Conservation (phyloP, 331 rosid genomes). For the Arachis monticola region DNA sequence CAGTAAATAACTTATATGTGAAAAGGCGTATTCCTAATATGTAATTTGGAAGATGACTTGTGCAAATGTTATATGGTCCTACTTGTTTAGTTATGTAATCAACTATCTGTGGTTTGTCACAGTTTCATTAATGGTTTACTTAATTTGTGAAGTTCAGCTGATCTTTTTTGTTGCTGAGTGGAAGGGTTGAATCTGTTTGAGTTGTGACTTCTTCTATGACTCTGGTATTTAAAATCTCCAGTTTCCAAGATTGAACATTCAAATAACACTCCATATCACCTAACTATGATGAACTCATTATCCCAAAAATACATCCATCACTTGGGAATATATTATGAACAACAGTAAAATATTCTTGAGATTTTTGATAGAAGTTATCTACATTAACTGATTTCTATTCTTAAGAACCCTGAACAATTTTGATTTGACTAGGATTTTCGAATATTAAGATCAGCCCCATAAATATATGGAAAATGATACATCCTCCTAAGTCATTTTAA, state of each 20-base stretch:
- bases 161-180: constrained; percentile 11
- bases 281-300: not conserved
- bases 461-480: not conserved
- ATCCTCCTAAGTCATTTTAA: too few species aligned
- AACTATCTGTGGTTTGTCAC: not conserved
- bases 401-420: constrained; percentile 3
- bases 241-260: not conserved
- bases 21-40: too few species aligned
- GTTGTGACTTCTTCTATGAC: not conserved
- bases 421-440: not conserved
- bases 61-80: constrained; percentile 2
- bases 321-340: not conserved
- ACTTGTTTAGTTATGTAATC: constrained; percentile 20
- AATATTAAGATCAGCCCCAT: not conserved
- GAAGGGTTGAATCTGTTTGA: not conserved
- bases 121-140: constrained; percentile 21
- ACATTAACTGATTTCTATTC: constrained; percentile 1
- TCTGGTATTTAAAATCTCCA: not conserved
- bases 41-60: too few species aligned
- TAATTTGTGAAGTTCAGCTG: not conserved
- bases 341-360: not conserved
- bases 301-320: not conserved
- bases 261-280: not conserved
- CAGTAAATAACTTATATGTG: too few species aligned
- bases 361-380: not conserved